These are phyloP conservation scores for Daucus carota DNA, from an alignment of 129 eudicot species.

Conservation along the genomic window DH1_v3.0 NC_030385.2:30693001-30693500, in stretches of 20 bases:
- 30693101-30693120: neutral
- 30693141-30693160: neutral
- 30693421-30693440: neutral
- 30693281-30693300: neutral
- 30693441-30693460: neutral
- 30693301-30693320: neutral
- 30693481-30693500: neutral
- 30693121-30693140: neutral
- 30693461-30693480: neutral
- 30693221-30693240: neutral
- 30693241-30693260: neutral
- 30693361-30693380: neutral
- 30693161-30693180: too few species aligned
- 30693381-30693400: neutral
- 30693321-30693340: neutral
- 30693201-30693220: neutral
- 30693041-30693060: too few species aligned
- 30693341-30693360: neutral
- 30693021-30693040: too few species aligned
- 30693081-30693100: neutral
- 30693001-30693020: too few species aligned
- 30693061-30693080: neutral
- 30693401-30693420: neutral
- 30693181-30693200: too few species aligned
- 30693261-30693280: neutral